Evolutionary conservation across 1,284 basidiomycete genomes (phyloP).

Genomic region (Puccinia coronata): DNA sequence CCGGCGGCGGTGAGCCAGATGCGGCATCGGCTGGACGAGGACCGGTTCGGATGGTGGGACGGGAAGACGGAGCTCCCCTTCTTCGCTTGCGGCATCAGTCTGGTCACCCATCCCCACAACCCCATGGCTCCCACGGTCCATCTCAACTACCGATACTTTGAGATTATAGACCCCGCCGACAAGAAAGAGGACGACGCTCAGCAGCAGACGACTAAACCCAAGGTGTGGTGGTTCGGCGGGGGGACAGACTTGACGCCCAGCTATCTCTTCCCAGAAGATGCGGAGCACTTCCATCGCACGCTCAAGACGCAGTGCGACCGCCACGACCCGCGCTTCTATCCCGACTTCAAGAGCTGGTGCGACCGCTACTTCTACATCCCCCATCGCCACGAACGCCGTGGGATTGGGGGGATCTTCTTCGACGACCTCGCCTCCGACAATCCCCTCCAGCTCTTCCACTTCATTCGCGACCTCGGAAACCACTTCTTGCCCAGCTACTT

Average conservation of each 20-base stretch:
- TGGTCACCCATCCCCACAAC: slow-evolving; percentile 91
- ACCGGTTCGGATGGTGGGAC: slow-evolving; percentile 54
- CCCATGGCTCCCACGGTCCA: slow-evolving; percentile 71
- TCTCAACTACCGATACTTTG: slow-evolving; percentile 97
- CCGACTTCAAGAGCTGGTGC: slow-evolving; percentile 89
- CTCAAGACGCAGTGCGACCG: slow-evolving; percentile 74
- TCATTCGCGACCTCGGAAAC: slow-evolving; percentile 71
- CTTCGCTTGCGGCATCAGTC: slow-evolving; percentile 86
- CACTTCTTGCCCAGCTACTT: slow-evolving; percentile 85
- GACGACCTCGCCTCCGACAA: slow-evolving; percentile 83
- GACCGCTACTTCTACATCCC: slow-evolving; percentile 94
- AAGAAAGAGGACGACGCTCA: slow-evolving; percentile 50
- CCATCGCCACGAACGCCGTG: slow-evolving; percentile 89
- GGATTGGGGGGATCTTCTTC: slow-evolving; percentile 94
- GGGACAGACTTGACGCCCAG: slow-evolving; percentile 94
- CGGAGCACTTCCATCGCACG: slow-evolving; percentile 78
- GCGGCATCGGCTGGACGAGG: slow-evolving; percentile 64
- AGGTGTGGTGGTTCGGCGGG: slow-evolving; percentile 99
- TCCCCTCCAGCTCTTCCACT: slow-evolving; percentile 71
- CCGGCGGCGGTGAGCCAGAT: slow-evolving; percentile 89
- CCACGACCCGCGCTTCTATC: slow-evolving; percentile 73
- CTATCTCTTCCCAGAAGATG: slow-evolving; percentile 87
- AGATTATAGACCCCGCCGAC: slow-evolving; percentile 59
- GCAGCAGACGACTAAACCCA: slow-evolving; percentile 64
- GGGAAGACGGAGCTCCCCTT: slow-evolving; percentile 72